Evolutionary conservation across 768 basidiomycete species (phyloP).

Genomic region (Infundibulicybe gibba): DNA sequence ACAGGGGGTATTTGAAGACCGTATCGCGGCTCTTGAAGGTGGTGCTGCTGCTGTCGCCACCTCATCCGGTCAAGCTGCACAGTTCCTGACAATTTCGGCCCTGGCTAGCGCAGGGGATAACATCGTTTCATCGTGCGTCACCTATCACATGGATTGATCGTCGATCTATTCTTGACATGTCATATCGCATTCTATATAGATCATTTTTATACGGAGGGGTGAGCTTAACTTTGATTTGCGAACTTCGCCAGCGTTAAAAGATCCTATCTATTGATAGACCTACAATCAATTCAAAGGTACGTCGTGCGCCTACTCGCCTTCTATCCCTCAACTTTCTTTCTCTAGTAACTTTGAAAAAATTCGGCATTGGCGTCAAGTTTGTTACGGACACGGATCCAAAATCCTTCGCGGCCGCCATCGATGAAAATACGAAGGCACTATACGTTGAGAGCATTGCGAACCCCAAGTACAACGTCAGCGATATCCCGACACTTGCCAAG

Average conservation of each 20-base stretch:
- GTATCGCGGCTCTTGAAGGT: conserved; percentile 79
- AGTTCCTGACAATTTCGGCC: conserved; percentile 66
- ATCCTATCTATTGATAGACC: conserved; percentile 32
- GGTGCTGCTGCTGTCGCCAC: conserved; percentile 74
- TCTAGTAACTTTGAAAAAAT: conserved; percentile 63
- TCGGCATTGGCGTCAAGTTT: conserved; percentile 63
- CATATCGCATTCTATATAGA: conserved; percentile 19
- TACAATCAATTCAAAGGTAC: conserved; percentile 70
- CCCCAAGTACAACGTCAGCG: conserved; percentile 66
- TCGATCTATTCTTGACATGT: background rate
- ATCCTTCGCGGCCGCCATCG: conserved; percentile 64
- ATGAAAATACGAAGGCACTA: conserved; percentile 74
- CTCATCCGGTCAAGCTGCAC: conserved; percentile 73
- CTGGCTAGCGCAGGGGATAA: conserved; percentile 70
- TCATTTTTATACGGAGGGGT: conserved; percentile 70
- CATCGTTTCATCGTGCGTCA: conserved; percentile 64
- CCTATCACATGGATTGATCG: background rate
- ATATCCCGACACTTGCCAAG: conserved; percentile 67
- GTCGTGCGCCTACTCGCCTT: background rate
- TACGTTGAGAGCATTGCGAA: conserved; percentile 81
- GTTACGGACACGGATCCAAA: conserved; percentile 52
- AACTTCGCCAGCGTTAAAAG: background rate
- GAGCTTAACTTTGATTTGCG: conserved; percentile 17
- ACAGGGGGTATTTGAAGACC: conserved; percentile 76
- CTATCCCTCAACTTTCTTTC: conserved; percentile 6